A percentile compares a stretch with the other conserved stretches of the same genome.
Conservation (phyloP, 106 monocot genomes). For the Acanthochlamys bracteata region DNA sequence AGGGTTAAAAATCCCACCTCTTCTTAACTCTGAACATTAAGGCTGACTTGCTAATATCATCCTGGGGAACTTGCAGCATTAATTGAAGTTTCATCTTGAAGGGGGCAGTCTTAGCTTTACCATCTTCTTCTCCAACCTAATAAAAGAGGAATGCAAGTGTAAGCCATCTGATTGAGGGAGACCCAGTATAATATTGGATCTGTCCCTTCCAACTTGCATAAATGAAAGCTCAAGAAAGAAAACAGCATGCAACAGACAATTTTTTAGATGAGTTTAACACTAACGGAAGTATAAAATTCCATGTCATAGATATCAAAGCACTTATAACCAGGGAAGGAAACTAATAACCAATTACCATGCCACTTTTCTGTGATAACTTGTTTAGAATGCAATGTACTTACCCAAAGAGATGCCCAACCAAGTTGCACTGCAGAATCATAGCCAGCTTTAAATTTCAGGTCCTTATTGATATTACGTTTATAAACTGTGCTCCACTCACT, state of each 20-base stretch:
- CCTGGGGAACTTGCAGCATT: constrained; percentile 82
- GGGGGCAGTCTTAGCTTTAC: constrained; percentile 62
- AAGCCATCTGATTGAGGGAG: neutral
- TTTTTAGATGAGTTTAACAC: no score
- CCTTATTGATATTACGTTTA: constrained; percentile 55
- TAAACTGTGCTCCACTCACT: constrained; percentile 79
- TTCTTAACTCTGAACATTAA: constrained; percentile 82
- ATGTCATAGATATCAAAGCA: no score
- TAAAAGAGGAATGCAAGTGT: no score
- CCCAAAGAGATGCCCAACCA: constrained; percentile 94
- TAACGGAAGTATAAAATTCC: no score
- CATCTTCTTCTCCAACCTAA: constrained; percentile 74
- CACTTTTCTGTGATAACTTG: no score
- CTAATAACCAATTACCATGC: no score
- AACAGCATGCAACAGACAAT: no score
- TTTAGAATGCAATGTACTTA: constrained; percentile 10
- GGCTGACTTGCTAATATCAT: constrained; percentile 32
- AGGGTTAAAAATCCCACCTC: constrained; percentile 70
- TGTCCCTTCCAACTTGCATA: no score
- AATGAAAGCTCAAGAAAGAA: no score
- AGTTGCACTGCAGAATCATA: constrained; percentile 83
- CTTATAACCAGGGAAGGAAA: no score
- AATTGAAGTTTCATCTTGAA: constrained; percentile 77
- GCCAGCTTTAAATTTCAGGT: constrained; percentile 89
- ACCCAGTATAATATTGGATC: no score